Conservation (phyloP, 192 early-diverging fungal genomes). For the Funneliformis mosseae region DNA sequence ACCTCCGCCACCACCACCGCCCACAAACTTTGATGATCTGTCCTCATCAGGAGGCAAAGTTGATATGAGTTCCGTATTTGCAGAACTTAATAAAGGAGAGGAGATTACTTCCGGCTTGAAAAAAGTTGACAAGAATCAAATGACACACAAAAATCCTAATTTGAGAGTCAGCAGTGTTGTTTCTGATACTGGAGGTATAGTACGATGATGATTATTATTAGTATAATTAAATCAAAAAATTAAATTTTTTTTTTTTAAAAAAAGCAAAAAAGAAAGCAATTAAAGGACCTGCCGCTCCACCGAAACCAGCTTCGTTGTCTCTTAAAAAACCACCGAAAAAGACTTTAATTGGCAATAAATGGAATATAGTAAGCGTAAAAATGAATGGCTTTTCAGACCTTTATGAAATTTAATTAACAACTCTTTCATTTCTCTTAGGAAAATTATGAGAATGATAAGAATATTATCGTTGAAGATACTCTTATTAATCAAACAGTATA, state of each 20-base stretch:
- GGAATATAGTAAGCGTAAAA: slow-evolving; percentile 66
- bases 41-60: slow-evolving; percentile 33
- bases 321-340: slow-evolving; percentile 78
- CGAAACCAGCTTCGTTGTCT: slow-evolving; percentile 56
- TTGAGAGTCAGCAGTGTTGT: slow-evolving; percentile 72
- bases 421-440: slow-evolving; percentile 50
- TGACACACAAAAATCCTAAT: slow-evolving; percentile 98
- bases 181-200: slow-evolving; percentile 33
- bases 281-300: slow-evolving; percentile 54
- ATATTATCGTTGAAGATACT: slow-evolving; percentile 78
- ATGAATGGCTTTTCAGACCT: slow-evolving; percentile 22
- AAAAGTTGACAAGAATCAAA: slow-evolving; percentile 93
- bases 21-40: slow-evolving; percentile 28
- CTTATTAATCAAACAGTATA: slow-evolving; percentile 89
- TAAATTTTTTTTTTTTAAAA: not conserved
- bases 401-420: slow-evolving; percentile 6
- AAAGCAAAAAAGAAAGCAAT: slow-evolving; percentile 36
- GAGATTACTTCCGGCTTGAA: slow-evolving; percentile 76
- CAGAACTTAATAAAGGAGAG: slow-evolving; percentile 82
- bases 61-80: slow-evolving; percentile 72
- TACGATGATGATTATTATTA: not conserved
- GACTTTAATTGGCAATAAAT: slow-evolving; percentile 87
- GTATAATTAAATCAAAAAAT: slow-evolving; percentile 35
- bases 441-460: slow-evolving; percentile 73
- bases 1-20: slow-evolving; percentile 42